phyloP scores from a whole-genome alignment of 139 green algal genomes.

The Chlamydomonas sp. region DNA sequence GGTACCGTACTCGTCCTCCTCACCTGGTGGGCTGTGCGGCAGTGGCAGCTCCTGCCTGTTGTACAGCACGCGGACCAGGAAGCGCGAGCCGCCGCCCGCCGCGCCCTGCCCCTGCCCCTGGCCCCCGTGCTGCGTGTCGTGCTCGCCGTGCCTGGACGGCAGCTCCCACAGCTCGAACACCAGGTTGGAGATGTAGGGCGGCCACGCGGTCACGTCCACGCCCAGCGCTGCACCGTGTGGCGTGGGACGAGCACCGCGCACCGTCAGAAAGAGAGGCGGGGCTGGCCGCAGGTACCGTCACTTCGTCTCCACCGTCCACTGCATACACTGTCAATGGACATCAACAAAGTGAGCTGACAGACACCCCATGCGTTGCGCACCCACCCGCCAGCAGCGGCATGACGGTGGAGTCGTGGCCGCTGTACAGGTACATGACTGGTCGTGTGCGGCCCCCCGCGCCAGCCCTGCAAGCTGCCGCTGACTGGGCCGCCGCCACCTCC shows the following conservation, averaged over 20 bases:
- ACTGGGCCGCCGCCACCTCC: not conserved
- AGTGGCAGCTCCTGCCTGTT: conserved; percentile 70
- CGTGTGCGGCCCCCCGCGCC: not conserved
- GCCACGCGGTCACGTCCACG: conserved; percentile 64
- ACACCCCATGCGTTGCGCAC: not conserved
- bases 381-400: conserved; percentile 72
- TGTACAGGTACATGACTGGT: conserved; percentile 68
- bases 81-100: not conserved
- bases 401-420: conserved; percentile 78
- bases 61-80: conserved; percentile 66
- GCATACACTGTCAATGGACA: too few relatives aligned
- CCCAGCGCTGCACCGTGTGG: conserved; percentile 60
- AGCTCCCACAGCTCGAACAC: conserved; percentile 81
- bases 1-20: not conserved
- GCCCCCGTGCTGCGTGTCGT: too few relatives aligned
- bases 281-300: too few relatives aligned
- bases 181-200: conserved; percentile 72
- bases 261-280: not conserved
- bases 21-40: conserved; percentile 52
- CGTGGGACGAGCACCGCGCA: not conserved
- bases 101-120: too few relatives aligned
- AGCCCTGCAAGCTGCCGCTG: not conserved
- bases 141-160: not conserved
- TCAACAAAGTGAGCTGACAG: not conserved
- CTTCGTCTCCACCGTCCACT: too few relatives aligned